A percentile compares a stretch with the other conserved stretches of the same genome.
Conservation (phyloP, 2,329 filamentous ascomycete species). For the Akanthomyces lecanii region DNA sequence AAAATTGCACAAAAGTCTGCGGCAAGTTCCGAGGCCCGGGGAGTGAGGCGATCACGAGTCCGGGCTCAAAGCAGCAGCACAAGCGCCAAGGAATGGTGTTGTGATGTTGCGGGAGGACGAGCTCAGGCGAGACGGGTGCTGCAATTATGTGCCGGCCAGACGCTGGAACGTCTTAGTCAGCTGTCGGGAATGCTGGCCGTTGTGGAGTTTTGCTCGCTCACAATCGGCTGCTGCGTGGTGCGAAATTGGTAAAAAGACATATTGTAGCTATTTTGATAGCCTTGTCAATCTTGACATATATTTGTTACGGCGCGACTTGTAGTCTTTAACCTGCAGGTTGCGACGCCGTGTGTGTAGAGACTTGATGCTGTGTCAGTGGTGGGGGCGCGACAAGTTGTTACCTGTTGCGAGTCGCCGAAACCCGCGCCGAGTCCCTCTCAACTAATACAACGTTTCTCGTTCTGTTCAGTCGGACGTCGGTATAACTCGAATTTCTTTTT, state of each 20-base stretch:
- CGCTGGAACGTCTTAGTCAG: conserved; percentile 10
- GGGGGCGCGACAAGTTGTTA: neutral
- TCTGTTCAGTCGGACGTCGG: neutral
- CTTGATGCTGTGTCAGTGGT: neutral
- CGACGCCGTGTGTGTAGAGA: neutral
- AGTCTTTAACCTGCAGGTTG: neutral
- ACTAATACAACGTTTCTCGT: neutral
- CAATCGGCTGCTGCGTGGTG: neutral
- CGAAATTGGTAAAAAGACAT: neutral
- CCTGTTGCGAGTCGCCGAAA: neutral
- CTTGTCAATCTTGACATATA: neutral
- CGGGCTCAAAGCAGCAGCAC: neutral
- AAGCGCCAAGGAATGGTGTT: neutral
- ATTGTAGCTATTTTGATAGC: neutral
- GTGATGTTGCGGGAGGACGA: neutral
- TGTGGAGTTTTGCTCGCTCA: neutral
- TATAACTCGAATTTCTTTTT: conserved; percentile 1
- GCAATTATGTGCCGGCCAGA: neutral
- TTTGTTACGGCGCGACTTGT: neutral
- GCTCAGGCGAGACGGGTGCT: neutral
- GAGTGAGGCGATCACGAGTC: neutral
- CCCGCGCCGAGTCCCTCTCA: neutral
- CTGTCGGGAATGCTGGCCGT: neutral
- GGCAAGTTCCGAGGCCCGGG: neutral
- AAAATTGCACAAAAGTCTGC: neutral